Conservation (phyloP, 179 eudicot species). For the Silene coronaria region DNA sequence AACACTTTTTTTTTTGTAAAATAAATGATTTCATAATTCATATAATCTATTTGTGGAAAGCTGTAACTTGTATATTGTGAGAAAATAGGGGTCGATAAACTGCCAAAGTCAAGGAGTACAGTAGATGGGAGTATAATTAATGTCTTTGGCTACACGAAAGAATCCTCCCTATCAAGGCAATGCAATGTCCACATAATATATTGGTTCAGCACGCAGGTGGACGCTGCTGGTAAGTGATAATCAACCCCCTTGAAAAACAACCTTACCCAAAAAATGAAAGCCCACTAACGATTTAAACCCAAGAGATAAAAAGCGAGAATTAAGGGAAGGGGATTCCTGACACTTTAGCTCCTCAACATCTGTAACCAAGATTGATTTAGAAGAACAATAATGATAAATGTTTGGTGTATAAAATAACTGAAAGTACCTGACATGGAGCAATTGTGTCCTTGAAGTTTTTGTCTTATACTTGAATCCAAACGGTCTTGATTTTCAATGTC, state of each 20-base stretch:
- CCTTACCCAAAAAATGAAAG: not conserved
- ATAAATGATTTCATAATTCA: too few species aligned
- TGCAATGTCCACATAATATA: not conserved
- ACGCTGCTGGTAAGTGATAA: not conserved
- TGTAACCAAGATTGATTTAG: not conserved
- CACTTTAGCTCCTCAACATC: not conserved
- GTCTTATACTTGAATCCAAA: conserved; percentile 33
- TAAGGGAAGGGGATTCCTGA: not conserved
- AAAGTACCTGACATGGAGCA: conserved; percentile 55
- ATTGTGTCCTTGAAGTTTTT: conserved; percentile 41
- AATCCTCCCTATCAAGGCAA: not conserved
- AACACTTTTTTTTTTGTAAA: too few species aligned
- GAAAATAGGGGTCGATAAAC: too few species aligned
- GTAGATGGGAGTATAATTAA: not conserved
- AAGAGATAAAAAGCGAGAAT: not conserved
- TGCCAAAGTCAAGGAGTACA: too few species aligned
- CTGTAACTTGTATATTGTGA: too few species aligned
- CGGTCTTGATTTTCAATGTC: conserved; percentile 41
- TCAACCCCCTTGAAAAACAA: not conserved
- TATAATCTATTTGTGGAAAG: too few species aligned
- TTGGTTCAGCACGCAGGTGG: not conserved
- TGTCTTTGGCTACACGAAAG: not conserved
- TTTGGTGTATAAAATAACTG: not conserved
- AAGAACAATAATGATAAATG: not conserved
- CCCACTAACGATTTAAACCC: not conserved